Evolutionary conservation across 306 rosid species (phyloP).

Genomic region (Cyamopsis tetragonoloba): DNA sequence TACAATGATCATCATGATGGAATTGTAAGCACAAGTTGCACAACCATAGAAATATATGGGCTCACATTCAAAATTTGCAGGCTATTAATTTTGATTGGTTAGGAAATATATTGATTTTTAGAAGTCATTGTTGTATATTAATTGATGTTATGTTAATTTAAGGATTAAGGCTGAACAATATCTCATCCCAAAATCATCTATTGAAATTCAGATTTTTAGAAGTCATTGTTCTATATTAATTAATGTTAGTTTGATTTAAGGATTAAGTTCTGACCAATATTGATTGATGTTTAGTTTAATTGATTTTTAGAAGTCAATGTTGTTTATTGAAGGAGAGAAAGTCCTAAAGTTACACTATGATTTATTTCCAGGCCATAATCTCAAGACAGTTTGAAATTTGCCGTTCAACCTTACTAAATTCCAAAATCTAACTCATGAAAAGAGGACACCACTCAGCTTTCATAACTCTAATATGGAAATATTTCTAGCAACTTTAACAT

Average conservation of each 20-base stretch:
- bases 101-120: neutral
- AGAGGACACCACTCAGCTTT: too few relatives aligned
- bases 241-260: neutral
- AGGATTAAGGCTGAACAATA: neutral
- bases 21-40: neutral
- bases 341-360: neutral
- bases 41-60: neutral
- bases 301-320: neutral
- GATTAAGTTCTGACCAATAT: neutral
- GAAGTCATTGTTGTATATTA: neutral
- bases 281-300: too few relatives aligned
- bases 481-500: too few relatives aligned
- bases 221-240: neutral
- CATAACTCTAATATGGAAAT: too few relatives aligned
- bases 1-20: constrained; percentile 24
- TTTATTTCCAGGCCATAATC: too few relatives aligned
- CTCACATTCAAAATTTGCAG: neutral
- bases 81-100: neutral
- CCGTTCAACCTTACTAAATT: too few relatives aligned
- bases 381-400: too few relatives aligned
- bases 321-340: neutral
- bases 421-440: too few relatives aligned
- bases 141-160: neutral
- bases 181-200: neutral
- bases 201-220: neutral